Percentiles rank a stretch among this genome's conserved stretches.
These are phyloP conservation scores for Trametes pubescens DNA, from an alignment of 1,284 basidiomycete genomes.

Conservation along the genomic window DNA sequence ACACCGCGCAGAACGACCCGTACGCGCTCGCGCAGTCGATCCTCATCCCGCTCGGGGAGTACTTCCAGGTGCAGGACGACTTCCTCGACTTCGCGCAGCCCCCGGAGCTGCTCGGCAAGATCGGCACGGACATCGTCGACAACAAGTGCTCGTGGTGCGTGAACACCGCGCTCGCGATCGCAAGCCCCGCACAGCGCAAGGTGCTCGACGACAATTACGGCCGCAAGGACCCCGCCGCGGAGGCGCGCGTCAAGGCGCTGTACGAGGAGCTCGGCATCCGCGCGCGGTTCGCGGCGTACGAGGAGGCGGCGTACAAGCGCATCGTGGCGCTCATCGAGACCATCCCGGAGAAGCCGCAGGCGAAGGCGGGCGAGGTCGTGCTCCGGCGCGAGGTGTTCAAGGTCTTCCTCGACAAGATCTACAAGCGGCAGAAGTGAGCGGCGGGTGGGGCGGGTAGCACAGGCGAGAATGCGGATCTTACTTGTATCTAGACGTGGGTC, in stretches of 20 bases:
- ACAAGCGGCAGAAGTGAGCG: constrained; percentile 80
- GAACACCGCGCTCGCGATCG: constrained; percentile 83
- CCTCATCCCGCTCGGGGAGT: constrained; percentile 93
- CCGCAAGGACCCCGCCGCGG: constrained; percentile 74
- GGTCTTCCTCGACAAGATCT: constrained; percentile 90
- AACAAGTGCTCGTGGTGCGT: constrained; percentile 99
- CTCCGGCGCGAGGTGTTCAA: constrained; percentile 86
- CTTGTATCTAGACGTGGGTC: neutral
- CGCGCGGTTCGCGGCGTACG: constrained; percentile 78
- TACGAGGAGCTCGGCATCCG: constrained; percentile 80
- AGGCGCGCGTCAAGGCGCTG: constrained; percentile 77
- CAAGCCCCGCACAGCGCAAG: constrained; percentile 61
- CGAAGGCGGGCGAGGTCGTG: constrained; percentile 49
- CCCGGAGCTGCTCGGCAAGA: constrained; percentile 94
- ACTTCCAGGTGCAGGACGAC: constrained; percentile 99
- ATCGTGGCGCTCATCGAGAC: constrained; percentile 73
- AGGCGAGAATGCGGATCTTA: neutral
- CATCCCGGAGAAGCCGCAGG: constrained; percentile 64
- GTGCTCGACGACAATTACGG: constrained; percentile 88
- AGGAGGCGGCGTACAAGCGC: constrained; percentile 76
- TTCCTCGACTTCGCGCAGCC: constrained; percentile 94
- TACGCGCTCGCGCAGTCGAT: constrained; percentile 88
- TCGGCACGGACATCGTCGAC: constrained; percentile 98
- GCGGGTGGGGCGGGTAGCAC: neutral
- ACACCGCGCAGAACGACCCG: constrained; percentile 55